Conservation (phyloP, 2,329 filamentous ascomycete species). For the Tolypocladium endophyticum region DNA sequence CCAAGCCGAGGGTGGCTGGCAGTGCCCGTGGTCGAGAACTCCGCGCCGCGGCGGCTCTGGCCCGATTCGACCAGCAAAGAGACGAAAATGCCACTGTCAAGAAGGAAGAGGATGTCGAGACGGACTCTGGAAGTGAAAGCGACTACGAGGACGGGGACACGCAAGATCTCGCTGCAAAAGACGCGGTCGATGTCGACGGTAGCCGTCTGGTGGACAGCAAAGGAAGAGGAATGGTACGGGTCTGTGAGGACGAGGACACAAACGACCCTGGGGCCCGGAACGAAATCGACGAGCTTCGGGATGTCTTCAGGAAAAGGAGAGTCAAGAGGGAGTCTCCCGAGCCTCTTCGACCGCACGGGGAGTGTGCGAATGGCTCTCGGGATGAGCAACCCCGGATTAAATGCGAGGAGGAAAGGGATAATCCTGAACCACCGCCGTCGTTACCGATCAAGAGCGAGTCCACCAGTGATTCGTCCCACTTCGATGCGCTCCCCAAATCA, state of each 20-base stretch:
- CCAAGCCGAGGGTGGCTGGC: constrained; percentile 62
- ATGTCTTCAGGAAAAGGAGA: constrained; percentile 16
- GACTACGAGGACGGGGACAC: constrained; percentile 36
- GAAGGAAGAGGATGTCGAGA: constrained; percentile 16
- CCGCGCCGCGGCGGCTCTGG: constrained; percentile 65
- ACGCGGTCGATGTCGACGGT: constrained; percentile 55
- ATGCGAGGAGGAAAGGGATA: background rate
- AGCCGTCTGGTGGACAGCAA: constrained; percentile 53
- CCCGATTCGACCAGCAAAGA: constrained; percentile 53
- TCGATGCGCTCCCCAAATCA: background rate
- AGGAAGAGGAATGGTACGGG: constrained; percentile 58
- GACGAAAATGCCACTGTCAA: constrained; percentile 27
- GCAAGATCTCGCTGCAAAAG: constrained; percentile 30
- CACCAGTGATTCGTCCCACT: background rate
- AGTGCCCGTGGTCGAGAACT: constrained; percentile 68
- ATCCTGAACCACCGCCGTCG: too few species aligned
- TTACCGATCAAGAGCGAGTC: background rate
- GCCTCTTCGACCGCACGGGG: background rate
- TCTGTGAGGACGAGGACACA: constrained; percentile 59
- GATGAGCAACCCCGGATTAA: too few species aligned
- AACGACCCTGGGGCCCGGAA: constrained; percentile 32
- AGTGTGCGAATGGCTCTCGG: background rate
- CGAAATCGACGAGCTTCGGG: constrained; percentile 56
- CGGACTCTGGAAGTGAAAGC: constrained; percentile 34
- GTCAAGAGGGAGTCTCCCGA: constrained; percentile 11